Conservation (phyloP, 257 asterid genomes). For the Nicotiana tomentosiformis region DNA sequence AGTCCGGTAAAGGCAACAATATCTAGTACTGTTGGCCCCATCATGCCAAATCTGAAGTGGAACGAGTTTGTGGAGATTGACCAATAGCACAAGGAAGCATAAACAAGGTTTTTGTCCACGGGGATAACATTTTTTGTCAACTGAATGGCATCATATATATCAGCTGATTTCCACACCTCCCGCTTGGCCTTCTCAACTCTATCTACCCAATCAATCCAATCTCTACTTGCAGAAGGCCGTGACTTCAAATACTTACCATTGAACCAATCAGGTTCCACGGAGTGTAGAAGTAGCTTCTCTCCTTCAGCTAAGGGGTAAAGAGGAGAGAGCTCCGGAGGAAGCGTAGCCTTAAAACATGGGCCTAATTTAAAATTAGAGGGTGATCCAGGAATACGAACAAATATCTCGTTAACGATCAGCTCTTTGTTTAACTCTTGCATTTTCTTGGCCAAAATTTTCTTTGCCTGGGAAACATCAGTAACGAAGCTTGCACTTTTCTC, state of each 20-base stretch:
- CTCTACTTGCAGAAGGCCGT: slow-evolving; percentile 2
- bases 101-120: not conserved
- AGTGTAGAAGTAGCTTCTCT: slow-evolving; percentile 10
- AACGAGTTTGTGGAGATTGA: slow-evolving; percentile 10
- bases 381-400: not conserved
- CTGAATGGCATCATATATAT: slow-evolving; percentile 12
- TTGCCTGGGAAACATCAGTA: not conserved
- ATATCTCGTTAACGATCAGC: not conserved
- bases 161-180: slow-evolving; percentile 10
- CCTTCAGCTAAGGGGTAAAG: slow-evolving; percentile 16
- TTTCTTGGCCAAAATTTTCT: not conserved
- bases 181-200: slow-evolving; percentile 4
- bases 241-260: not conserved
- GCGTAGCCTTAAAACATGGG: slow-evolving; percentile 7
- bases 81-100: slow-evolving; percentile 17
- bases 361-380: not conserved
- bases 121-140: not conserved
- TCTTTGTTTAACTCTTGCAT: slow-evolving; percentile 1
- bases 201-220: slow-evolving; percentile 16
- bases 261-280: not conserved
- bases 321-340: not conserved
- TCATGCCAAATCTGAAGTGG: slow-evolving; percentile 16
- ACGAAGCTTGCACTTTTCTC: not conserved
- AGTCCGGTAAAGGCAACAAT: slow-evolving; percentile 15
- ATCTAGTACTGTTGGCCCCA: slow-evolving; percentile 17